Conservation (phyloP, 768 basidiomycete species). For the Auriscalpium vulgare region DNA sequence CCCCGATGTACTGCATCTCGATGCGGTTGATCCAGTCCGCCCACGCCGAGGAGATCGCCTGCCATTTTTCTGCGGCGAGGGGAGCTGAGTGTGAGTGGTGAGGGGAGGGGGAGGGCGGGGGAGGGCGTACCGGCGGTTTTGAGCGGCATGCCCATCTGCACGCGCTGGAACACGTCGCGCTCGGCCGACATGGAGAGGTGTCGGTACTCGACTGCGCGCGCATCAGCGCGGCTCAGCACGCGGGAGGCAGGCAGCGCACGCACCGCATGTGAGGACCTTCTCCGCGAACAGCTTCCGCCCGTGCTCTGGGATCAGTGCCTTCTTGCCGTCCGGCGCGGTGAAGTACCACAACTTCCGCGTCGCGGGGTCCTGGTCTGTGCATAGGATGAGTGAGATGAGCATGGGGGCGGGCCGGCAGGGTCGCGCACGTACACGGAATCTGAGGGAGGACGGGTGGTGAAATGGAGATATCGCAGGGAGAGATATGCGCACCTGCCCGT, state of each 20-base stretch:
- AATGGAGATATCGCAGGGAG: background rate
- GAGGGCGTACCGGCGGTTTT: constrained; percentile 54
- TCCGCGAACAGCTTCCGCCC: constrained; percentile 43
- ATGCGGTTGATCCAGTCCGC: constrained; percentile 58
- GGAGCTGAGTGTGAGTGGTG: background rate
- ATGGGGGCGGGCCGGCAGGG: constrained; percentile 10
- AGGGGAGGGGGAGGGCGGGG: background rate
- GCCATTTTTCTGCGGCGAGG: constrained; percentile 54
- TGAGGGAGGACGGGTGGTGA: constrained; percentile 16
- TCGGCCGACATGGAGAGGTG: constrained; percentile 47
- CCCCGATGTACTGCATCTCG: constrained; percentile 46
- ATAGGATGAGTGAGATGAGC: constrained; percentile 12
- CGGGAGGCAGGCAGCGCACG: background rate
- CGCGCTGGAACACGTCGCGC: constrained; percentile 76
- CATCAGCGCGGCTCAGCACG: background rate
- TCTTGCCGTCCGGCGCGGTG: constrained; percentile 36
- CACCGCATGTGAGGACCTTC: constrained; percentile 65
- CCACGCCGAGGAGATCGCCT: constrained; percentile 69
- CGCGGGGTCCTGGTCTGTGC: constrained; percentile 43
- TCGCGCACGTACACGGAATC: constrained; percentile 44
- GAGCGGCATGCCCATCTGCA: constrained; percentile 72
- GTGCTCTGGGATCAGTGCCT: constrained; percentile 43
- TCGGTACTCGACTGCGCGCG: constrained; percentile 50
- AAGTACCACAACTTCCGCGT: constrained; percentile 60
- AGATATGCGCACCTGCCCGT: constrained; percentile 32